A percentile compares a stretch with the other conserved stretches of the same genome.
Conservation (phyloP, 805 yeast species). For the Saccharomycopsis amapae region DNA sequence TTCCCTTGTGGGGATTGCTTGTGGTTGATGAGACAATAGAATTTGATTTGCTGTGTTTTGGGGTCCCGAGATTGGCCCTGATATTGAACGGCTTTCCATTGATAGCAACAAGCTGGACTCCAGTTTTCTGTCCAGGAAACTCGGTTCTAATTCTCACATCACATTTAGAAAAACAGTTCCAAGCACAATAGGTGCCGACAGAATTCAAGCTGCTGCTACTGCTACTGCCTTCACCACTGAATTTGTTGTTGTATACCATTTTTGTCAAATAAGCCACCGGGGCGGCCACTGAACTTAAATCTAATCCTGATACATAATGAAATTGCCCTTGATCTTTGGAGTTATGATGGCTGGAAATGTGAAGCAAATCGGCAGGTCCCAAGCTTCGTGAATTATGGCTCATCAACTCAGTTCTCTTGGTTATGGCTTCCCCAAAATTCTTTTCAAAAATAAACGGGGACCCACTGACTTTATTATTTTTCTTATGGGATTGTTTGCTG, state of each 20-base stretch:
- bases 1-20: neutral
- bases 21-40: neutral
- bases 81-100: conserved; percentile 19
- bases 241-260: conserved; percentile 45
- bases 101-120: conserved; percentile 17
- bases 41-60: neutral
- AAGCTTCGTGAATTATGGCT: conserved; percentile 9
- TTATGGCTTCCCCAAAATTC: conserved; percentile 13
- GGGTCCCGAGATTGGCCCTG: neutral
- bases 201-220: conserved; percentile 35
- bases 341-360: conserved; percentile 30
- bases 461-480: neutral
- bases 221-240: conserved; percentile 24
- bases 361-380: conserved; percentile 73
- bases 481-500: conserved; percentile 2
- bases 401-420: conserved; percentile 17
- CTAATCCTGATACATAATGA: conserved; percentile 48
- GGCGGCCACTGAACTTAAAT: conserved; percentile 44
- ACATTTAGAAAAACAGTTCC: conserved; percentile 63
- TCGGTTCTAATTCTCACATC: conserved; percentile 66
- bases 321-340: conserved; percentile 38
- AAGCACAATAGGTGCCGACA: conserved; percentile 54
- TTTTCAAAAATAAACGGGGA: conserved; percentile 18
- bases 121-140: conserved; percentile 38
- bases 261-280: conserved; percentile 52